Conservation (phyloP, 345 rosid genomes). For the Geranium rotundifolium region DNA sequence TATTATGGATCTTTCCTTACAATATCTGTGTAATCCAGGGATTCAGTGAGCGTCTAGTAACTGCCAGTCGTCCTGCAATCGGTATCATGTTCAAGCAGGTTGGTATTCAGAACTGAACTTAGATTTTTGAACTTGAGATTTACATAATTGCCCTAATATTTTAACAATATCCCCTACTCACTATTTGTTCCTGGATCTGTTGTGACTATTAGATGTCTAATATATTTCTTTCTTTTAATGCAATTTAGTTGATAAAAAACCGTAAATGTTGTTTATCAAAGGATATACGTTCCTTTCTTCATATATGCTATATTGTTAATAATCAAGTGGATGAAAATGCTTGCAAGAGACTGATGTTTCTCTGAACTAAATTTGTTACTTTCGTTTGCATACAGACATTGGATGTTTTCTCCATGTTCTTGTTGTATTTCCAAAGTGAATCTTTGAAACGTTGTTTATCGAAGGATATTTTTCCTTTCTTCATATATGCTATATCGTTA, state of each 20-base stretch:
- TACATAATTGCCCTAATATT: too few relatives aligned
- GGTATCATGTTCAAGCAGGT: slow-evolving; percentile 97
- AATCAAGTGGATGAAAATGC: neutral
- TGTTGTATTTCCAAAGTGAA: slow-evolving; percentile 68
- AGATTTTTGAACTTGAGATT: too few relatives aligned
- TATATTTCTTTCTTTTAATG: too few relatives aligned
- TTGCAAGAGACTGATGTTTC: neutral
- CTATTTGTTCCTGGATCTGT: too few relatives aligned
- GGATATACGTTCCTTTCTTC: neutral
- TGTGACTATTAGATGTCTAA: too few relatives aligned
- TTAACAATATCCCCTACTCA: too few relatives aligned
- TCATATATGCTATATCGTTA: neutral
- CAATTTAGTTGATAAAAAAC: too few relatives aligned
- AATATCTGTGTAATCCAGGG: slow-evolving; percentile 43
- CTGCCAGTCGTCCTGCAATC: slow-evolving; percentile 71
- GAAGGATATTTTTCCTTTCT: neutral
- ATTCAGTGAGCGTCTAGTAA: slow-evolving; percentile 83
- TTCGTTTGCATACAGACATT: slow-evolving; percentile 46
- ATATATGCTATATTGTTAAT: neutral
- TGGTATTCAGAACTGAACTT: slow-evolving; percentile 9
- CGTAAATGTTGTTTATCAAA: too few relatives aligned
- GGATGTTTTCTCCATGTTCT: slow-evolving; percentile 76
- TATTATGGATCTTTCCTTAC: slow-evolving; percentile 1
- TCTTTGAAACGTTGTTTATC: too few relatives aligned
- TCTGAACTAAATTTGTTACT: slow-evolving; percentile 1